Evolutionary conservation across 768 basidiomycete genomes (phyloP).

Genomic region (Cantharellus anzutake): DNA sequence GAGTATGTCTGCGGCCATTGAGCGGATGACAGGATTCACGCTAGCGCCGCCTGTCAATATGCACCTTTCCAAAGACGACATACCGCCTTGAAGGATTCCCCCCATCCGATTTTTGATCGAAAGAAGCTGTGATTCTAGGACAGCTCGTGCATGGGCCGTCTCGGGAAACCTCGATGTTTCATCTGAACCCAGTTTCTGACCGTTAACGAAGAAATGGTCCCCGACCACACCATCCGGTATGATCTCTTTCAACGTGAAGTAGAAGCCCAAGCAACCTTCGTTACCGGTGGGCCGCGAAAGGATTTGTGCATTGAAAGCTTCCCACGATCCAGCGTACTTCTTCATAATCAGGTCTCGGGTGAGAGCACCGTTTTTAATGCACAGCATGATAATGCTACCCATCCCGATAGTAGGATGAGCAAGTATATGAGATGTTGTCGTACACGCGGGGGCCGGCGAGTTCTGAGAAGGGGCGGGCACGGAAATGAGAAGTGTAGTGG

Average conservation of each 20-base stretch:
- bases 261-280: conserved; percentile 45
- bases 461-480: conserved; percentile 39
- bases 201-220: conserved; percentile 38
- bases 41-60: conserved; percentile 68
- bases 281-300: conserved; percentile 35
- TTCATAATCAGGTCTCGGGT: conserved; percentile 64
- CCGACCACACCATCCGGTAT: conserved; percentile 64
- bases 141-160: conserved; percentile 45
- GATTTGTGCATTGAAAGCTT: conserved; percentile 46
- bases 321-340: conserved; percentile 41
- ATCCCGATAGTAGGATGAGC: conserved; percentile 39
- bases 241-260: conserved; percentile 75
- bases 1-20: conserved; percentile 64
- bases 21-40: conserved; percentile 49
- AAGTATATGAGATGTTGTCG: conserved; percentile 58
- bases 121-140: conserved; percentile 71
- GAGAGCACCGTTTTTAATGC: conserved; percentile 78
- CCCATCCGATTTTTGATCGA: conserved; percentile 56
- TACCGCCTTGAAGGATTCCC: conserved; percentile 28
- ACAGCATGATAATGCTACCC: conserved; percentile 75
- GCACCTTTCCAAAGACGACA: conserved; percentile 35
- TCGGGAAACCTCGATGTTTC: conserved; percentile 21
- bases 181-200: conserved; percentile 14
- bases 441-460: conserved; percentile 34
- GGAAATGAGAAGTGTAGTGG: conserved; percentile 68